Evolutionary conservation across 73 alveolate species (phyloP), one percentile per base, ranked within the genome.

Genomic region (Paramecium caudatum): DNA sequence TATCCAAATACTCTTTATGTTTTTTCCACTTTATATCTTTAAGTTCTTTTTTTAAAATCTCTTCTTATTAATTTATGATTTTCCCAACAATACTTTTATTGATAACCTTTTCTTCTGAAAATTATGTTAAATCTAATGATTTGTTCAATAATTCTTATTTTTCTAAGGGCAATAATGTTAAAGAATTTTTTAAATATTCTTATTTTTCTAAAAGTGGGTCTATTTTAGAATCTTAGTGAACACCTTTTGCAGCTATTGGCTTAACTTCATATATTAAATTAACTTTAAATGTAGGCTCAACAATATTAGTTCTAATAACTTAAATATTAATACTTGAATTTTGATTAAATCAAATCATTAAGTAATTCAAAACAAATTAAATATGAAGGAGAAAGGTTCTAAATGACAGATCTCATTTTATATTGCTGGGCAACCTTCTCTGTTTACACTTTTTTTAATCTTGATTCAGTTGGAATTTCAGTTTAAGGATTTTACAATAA

Each of bases 191-290:
- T 68, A 68, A 37, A 17, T 16, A 16, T 34, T 68, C 84, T 37
- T 68, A 68, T 8, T 37, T 68, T 30, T 68, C 84, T 13, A 34
- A 1, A 12, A 68, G 34, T 32, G 32, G 84, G 17, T 68, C 84
- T 1, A 68, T 30, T 12, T 32, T 68, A 3, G 34, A 5, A 6
- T 68, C 84, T 32, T 19, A 34, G 34, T 68, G 84, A 32, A 68
- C 84, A 32, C 84, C 84, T 33, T 68, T 68, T 3, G 84, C 84
- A 10, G 50, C 84, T 10, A 68, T 68, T 10, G 84, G 84, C 34
- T 68, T 68, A 36, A 68, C 84, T 68, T 68, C 84, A 68, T 30
- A 68, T 13, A 68, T 68, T 0, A 68, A 16, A 13, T 68, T 68
- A 7, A 68, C 16, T 33, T 68, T 37, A 9, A 68, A 68, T 3